Conservation (phyloP, 495 filamentous ascomycete species). For the Xylaria telfairii region DNA sequence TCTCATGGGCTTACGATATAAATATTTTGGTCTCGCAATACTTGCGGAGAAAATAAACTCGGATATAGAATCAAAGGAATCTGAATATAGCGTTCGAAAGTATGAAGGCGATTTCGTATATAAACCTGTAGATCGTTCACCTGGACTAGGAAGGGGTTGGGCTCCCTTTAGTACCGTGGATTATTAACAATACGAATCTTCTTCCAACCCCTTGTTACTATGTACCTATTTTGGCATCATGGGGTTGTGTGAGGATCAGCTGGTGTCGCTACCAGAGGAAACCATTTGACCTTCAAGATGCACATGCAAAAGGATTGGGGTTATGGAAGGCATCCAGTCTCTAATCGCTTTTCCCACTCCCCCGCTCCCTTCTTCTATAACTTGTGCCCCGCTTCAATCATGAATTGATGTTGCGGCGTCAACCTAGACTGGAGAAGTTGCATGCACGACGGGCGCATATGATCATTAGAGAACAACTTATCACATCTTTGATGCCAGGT, state of each 20-base stretch:
- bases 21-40: too few species aligned
- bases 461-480: neutral
- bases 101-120: too few species aligned
- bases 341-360: neutral
- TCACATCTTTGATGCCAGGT: neutral
- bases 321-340: neutral
- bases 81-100: too few species aligned
- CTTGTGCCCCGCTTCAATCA: neutral
- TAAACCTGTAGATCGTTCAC: too few species aligned
- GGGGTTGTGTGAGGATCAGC: neutral
- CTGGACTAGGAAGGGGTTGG: too few species aligned
- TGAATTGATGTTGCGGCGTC: neutral
- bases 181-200: too few species aligned
- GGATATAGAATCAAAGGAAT: too few species aligned
- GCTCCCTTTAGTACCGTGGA: too few species aligned
- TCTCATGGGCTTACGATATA: too few species aligned
- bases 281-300: neutral
- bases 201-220: neutral
- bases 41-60: too few species aligned
- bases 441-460: neutral
- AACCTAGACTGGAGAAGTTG: neutral
- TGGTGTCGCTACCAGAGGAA: neutral
- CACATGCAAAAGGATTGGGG: neutral
- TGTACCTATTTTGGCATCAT: neutral
- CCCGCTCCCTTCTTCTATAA: neutral